Base-by-base conservation (phyloP, 1,139 yeast species). In the Candida sanyaensis region DNA sequence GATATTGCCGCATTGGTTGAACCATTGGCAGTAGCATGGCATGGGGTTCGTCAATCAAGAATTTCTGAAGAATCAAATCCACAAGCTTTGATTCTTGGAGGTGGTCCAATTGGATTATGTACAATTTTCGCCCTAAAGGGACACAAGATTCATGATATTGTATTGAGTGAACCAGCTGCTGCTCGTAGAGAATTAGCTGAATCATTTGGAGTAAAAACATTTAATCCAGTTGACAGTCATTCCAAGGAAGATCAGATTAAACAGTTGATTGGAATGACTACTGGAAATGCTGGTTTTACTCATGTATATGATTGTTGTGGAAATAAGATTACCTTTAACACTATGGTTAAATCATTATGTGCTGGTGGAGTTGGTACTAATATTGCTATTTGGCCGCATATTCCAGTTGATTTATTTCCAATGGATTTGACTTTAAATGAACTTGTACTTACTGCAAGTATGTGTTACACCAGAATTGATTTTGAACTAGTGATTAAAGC, bases 231-330 rank as follows among this genome's bases (percentile, higher is more conserved):
- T 8, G 31, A 41, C 8, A 26, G 26, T 13, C 23, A 30, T 4
- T 38, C 32, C 13, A 3, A 17, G 5, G 70, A 65, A 2, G 58
- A 64, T 27, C 64, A 69, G 32, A 61, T 69, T 2, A 59, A 51
- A 1, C 65, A 61, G 12, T 62, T 81, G 50, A 68, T 52, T 48
- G 61, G 63, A 17, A 49, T 78, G 51, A 72, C 79, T 2, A 73
- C 75, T 4, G 77, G 66, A 48, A 77, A 78, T 13, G 74, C 71
- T 54, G 89, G 88, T 2, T 83, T 78, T 55, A 76, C 80, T 46
- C 77, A 75, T 42, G 67, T 83, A 0, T 83, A 75, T 61, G 89
- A 84, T 62, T 81, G 86, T 61, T 80, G 86, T 0, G 89, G 89
- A 31, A 64, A 80, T 26, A 81, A 77, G 41, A 69, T 69, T 3